Percentiles rank a stretch among this genome's conserved stretches.
phyloP scores from a whole-genome alignment of 2,329 filamentous ascomycete genomes.

The Fusarium staphyleae region DNA sequence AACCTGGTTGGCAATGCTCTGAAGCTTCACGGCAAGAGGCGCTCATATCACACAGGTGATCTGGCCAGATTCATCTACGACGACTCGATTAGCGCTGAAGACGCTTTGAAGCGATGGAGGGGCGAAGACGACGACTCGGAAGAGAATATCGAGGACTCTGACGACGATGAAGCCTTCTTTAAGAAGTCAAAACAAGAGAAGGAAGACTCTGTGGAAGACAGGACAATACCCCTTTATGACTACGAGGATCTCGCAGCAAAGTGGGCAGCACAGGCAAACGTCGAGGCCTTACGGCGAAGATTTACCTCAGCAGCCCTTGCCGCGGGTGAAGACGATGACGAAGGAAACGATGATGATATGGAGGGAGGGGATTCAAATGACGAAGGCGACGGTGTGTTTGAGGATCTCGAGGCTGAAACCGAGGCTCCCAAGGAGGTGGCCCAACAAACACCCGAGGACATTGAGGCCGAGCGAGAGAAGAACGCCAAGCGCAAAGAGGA shows the following conservation, averaged over 20 bases:
- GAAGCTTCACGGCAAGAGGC: conserved; percentile 72
- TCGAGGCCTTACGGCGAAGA: conserved; percentile 75
- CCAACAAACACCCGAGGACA: conserved; percentile 54
- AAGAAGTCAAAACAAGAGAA: conserved; percentile 68
- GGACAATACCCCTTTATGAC: conserved; percentile 79
- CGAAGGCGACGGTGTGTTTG: conserved; percentile 66
- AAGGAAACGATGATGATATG: conserved; percentile 54
- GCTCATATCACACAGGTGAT: conserved; percentile 79
- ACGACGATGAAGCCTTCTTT: conserved; percentile 70
- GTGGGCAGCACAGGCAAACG: conserved; percentile 81
- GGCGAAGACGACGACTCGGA: conserved; percentile 68
- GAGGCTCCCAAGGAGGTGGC: conserved; percentile 68
- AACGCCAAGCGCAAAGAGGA: conserved; percentile 95
- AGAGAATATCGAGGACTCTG: conserved; percentile 64
- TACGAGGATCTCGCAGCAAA: conserved; percentile 83
- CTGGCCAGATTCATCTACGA: conserved; percentile 91
- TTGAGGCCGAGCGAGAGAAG: conserved; percentile 89
- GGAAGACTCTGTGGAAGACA: conserved; percentile 79
- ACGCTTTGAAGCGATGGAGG: conserved; percentile 82
- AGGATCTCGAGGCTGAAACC: conserved; percentile 67
- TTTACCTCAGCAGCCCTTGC: conserved; percentile 75
- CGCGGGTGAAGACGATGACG: conserved; percentile 43
- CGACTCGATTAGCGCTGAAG: conserved; percentile 73
- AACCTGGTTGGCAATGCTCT: conserved; percentile 80
- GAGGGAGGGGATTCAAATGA: conserved; percentile 61